Base-by-base conservation (phyloP, 306 rosid genomes). In the Hippophae gyantsensis region DNA sequence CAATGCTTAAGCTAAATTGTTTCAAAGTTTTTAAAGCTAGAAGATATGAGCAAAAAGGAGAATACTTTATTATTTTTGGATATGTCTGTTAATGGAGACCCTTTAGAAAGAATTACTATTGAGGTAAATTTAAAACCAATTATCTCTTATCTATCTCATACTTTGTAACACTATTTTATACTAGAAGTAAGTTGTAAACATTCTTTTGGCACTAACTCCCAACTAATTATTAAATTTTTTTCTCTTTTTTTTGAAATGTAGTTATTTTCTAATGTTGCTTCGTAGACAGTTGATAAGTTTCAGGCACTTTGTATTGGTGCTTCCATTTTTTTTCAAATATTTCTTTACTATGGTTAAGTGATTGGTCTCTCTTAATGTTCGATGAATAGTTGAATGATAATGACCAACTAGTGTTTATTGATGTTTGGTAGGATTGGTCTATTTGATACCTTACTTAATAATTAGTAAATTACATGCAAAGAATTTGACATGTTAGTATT, bases 221-320 rank as follows among this genome's bases (percentile, higher is more conserved):
- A 18, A 18, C 1, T 47, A 23, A 62, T 7, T 44, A 68, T 12
- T 67, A 25, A 56, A 61, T 18, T 10, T 57, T 10, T 12, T 14
- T 69, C 1, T 1, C 0, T 1, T 56, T 59, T 27, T 60, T 78
- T 68, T 74, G 78, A 18, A 18, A 54, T 78, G 87, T 90, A 93
- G 99, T 97, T 93, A 78, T 93, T 18, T 18, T 18, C 23, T 18
- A 18, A 18, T 18, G 23, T 18, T 18, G 23, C 1, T 18, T 0
- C 23, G 0, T 84, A 63, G 84, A 88, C 96, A 10, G 84, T 90
- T 0, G 95, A 93, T 63, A 93, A 93, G 61, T 93, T 93, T 7
- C 87, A 84, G 69, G 90, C 95, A 7, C 97, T 88, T 23, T 93
- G 99, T 72, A 86, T 95, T 62, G 99, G 99, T 93, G 82, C 45